Conservation (phyloP, 371 early-diverging fungal species). For the Capillidium rhysosporum region DNA sequence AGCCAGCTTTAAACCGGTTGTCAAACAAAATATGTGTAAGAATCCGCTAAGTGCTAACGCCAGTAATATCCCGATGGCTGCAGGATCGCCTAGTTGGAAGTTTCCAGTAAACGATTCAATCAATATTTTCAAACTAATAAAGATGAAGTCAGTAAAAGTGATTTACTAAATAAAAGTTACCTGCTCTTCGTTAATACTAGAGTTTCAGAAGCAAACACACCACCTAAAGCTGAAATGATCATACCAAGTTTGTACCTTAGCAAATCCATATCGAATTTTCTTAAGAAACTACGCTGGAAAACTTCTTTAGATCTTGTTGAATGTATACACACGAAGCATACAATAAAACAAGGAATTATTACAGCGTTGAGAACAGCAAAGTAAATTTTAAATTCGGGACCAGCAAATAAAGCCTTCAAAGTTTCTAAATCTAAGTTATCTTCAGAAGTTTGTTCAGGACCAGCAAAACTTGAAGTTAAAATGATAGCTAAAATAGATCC, state of each 20-base stretch:
- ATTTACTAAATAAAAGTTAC: not conserved
- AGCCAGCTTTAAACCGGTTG: constrained; percentile 35
- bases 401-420: constrained; percentile 29
- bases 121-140: not conserved
- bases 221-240: constrained; percentile 37
- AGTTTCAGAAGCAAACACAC: constrained; percentile 39
- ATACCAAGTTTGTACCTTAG: constrained; percentile 31
- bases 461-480: constrained; percentile 22
- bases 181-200: constrained; percentile 42
- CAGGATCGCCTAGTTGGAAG: not conserved
- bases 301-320: not conserved
- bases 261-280: not conserved
- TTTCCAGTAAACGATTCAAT: not conserved
- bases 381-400: constrained; percentile 36
- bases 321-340: constrained; percentile 9
- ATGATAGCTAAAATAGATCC: constrained; percentile 40
- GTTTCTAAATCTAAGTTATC: constrained; percentile 28
- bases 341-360: constrained; percentile 22
- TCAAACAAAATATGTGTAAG: constrained; percentile 38
- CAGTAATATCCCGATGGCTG: not conserved
- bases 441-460: constrained; percentile 12
- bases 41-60: not conserved
- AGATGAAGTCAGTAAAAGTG: too few species aligned
- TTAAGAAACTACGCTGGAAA: not conserved
- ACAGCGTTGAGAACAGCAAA: constrained; percentile 34